Base-by-base conservation (phyloP, 1,139 yeast genomes). In the Protomyces inouyei region DNA sequence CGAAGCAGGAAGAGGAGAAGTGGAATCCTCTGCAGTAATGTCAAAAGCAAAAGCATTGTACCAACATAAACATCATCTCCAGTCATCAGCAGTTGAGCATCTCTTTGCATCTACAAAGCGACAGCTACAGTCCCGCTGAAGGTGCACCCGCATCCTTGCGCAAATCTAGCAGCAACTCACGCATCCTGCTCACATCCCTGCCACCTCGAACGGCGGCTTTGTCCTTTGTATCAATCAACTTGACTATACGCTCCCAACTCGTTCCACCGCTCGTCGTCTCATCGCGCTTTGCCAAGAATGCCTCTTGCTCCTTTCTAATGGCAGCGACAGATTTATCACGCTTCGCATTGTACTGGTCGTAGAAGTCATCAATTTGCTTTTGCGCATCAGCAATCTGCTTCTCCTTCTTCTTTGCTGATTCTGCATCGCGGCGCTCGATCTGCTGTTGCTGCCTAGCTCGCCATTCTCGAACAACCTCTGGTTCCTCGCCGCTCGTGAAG, bases 331-430 rank as follows among this genome's bases (percentile, higher is more conserved):
- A 83, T 69, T 83, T 83, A 65, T 90, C 95, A 77, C 86, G 88
- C 78, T 93, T 93, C 73, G 82, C 80, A 77, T 90, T 91, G 80
- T 95, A 95, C 73, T 87, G 87, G 71, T 91, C 97, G 76, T 95
- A 95, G 77, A 93, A 93, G 70, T 89, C 97, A 75, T 93, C 97
- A 72, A 92, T 85, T 64, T 93, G 86, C 73, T 85, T 84, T 72
- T 85, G 84, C n/a, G 98, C 98, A 69, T 86, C 86, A 59, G 83
- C 81, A 65, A 87, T 81, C 67, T 90, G 82, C 68, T 86, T 92
- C 55, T 80, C 79, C 74, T 88, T 84, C 74, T 85, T 88, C 70
- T 83, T 79, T 21, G 79, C 79, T 70, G 88, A 87, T 69, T 84
- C 83, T 69, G 83, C 85, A 73, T 95, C 98, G 74, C 96, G 84